phyloP scores from a whole-genome alignment of 306 rosid genomes.

The Trifolium fragiferum region DNA sequence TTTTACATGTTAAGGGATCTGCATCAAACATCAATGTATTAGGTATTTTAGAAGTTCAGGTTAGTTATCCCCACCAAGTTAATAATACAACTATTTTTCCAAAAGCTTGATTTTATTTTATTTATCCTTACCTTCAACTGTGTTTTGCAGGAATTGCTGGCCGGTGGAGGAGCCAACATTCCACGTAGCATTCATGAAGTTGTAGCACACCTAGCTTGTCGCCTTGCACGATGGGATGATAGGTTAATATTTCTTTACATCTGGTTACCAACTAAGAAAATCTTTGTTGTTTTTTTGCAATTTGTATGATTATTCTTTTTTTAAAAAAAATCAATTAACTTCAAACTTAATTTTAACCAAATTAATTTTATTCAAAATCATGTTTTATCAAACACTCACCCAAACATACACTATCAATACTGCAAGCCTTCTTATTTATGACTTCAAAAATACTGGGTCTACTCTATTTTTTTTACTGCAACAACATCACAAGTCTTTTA shows the following conservation, averaged over 20 bases:
- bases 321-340: neutral
- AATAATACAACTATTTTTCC: neutral
- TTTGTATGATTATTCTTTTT: conserved; percentile 13
- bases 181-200: conserved; percentile 60
- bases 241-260: conserved; percentile 48
- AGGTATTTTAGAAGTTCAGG: conserved; percentile 96
- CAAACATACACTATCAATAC: neutral
- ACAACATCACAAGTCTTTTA: neutral
- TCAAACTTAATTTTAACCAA: neutral
- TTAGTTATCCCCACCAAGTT: conserved; percentile 36
- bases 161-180: conserved; percentile 55
- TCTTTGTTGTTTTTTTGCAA: conserved; percentile 22
- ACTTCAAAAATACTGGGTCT: neutral
- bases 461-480: neutral
- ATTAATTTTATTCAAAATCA: neutral
- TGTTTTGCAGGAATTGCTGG: conserved; percentile 60
- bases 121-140: conserved; percentile 20
- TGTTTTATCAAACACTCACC: neutral
- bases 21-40: conserved; percentile 66
- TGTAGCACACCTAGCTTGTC: conserved; percentile 62
- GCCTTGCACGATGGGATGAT: conserved; percentile 74
- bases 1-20: conserved; percentile 76
- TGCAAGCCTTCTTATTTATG: neutral
- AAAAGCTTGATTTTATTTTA: neutral
- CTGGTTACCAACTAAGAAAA: conserved; percentile 11